Evolutionary conservation across 2,329 filamentous ascomycete species (phyloP), one percentile per base, ranked within the genome.

Genomic region (Ceratocystis harringtonii): DNA sequence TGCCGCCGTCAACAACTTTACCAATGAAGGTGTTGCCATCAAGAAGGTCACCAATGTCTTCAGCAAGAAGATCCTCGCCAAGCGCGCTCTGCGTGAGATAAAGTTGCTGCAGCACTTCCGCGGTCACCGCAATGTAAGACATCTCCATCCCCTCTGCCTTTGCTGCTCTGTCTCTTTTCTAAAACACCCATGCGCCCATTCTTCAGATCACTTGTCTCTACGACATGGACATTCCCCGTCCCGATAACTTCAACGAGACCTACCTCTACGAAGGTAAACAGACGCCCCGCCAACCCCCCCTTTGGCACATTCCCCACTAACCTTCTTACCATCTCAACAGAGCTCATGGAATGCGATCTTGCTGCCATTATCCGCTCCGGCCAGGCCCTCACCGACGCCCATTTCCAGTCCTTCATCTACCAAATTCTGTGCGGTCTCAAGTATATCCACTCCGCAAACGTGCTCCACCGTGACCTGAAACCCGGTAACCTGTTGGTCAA

Each of bases 11-110:
- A 96, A 97, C 81, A 87, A 85, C 74, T 85, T 91, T 76, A 95
- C 89, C 41, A 87, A 85, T 72, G 94, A 99, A 75, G 92, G 92
- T 50, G 92, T 99, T 69, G 94, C 94, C 72, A 94, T 99, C 81
- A 99, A 99, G 79, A 99, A 99, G 79, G 90, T 99, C 75, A 99
- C 94, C 80, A 99, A 99, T 88, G 92, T 99, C 72, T 99, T 99
- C 78, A 96, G 91, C 83, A 99, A 99, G 80, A 97, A 97, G 85
- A 99, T 99, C 71, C 83, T 99, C 70, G 94, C 94, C 72, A 99
- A 99, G 85, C 89, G 94, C 73, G 94, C 94, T 62, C 78, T 99
- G 80, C 86, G 94, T 76, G 94, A 99, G 79, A 97, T 99, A 78
- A 99, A 97, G 84, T 84, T 99, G 71, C 82, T 99, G 69, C 92